Percentiles rank a stretch among this genome's conserved stretches.
Conservation (phyloP, 129 eudicot species). For the Helianthus annuus region DNA sequence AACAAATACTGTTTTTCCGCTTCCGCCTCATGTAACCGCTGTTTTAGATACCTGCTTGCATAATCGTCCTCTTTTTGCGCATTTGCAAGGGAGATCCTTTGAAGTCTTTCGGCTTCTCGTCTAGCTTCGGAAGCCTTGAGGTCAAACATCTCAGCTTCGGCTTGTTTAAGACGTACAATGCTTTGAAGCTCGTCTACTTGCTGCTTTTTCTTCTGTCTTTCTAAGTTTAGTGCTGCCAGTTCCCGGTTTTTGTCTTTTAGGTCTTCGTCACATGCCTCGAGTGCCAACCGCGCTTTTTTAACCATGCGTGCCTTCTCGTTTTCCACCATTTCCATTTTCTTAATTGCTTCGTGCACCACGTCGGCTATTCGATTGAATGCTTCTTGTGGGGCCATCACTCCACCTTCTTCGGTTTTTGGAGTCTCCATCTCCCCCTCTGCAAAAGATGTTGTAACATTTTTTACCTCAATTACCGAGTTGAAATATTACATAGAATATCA, state of each 20-base stretch:
- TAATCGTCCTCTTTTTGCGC: slow-evolving; percentile 78
- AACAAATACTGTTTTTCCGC: slow-evolving; percentile 78
- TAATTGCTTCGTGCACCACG: slow-evolving; percentile 79
- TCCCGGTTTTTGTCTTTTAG: slow-evolving; percentile 78
- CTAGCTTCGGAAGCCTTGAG: slow-evolving; percentile 77
- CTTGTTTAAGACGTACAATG: slow-evolving; percentile 76
- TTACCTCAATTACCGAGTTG: not conserved
- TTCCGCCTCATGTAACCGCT: slow-evolving; percentile 76
- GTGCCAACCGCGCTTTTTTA: slow-evolving; percentile 71
- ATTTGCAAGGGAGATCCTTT: slow-evolving; percentile 67
- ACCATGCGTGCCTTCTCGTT: slow-evolving; percentile 68
- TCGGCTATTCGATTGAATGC: slow-evolving; percentile 77
- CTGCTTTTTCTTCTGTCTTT: slow-evolving; percentile 73
- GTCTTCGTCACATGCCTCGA: slow-evolving; percentile 79
- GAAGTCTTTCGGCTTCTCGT: slow-evolving; percentile 78
- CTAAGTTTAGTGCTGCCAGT: slow-evolving; percentile 62
- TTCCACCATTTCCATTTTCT: slow-evolving; percentile 83
- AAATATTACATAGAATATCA: not conserved
- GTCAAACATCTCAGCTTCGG: slow-evolving; percentile 89
- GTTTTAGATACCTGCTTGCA: slow-evolving; percentile 74
- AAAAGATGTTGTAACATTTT: slow-evolving; percentile 4
- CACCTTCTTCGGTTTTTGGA: slow-evolving; percentile 59
- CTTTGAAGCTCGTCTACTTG: slow-evolving; percentile 78
- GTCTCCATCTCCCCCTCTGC: slow-evolving; percentile 65
- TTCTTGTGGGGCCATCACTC: slow-evolving; percentile 79